Percentiles rank a stretch among this genome's conserved stretches.
These are phyloP conservation scores for Podospora pseudocomata DNA, from an alignment of 495 filamentous ascomycete genomes.

Conservation along the genomic window DNA sequence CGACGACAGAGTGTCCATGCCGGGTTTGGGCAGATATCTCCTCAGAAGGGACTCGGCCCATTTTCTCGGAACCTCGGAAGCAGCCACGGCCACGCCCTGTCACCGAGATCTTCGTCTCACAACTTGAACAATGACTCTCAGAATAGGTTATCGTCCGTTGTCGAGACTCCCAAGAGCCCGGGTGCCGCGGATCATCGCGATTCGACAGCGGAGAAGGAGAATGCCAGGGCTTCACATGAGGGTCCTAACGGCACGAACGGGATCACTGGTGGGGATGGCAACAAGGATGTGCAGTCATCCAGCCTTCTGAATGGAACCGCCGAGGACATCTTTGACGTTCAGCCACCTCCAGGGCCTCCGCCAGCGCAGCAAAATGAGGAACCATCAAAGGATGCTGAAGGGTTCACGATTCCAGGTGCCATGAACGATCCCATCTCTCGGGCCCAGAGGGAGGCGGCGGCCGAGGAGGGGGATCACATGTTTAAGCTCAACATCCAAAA, in stretches of 20 bases:
- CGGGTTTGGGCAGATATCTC: slow-evolving; percentile 46
- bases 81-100: slow-evolving; percentile 47
- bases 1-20: slow-evolving; percentile 57
- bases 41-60: slow-evolving; percentile 44
- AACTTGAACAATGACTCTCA: slow-evolving; percentile 49
- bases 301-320: slow-evolving; percentile 39
- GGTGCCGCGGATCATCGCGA: slow-evolving; percentile 25
- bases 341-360: slow-evolving; percentile 45
- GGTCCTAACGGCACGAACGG: slow-evolving; percentile 49
- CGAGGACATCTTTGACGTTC: slow-evolving; percentile 43
- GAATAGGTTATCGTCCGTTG: slow-evolving; percentile 49
- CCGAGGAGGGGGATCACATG: slow-evolving; percentile 61
- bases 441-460: slow-evolving; percentile 73
- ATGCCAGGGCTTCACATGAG: slow-evolving; percentile 39
- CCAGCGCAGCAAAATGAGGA: slow-evolving; percentile 41
- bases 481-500: slow-evolving; percentile 92
- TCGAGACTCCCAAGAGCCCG: slow-evolving; percentile 40
- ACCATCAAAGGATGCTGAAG: slow-evolving; percentile 54
- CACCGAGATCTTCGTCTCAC: slow-evolving; percentile 51
- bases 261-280: slow-evolving; percentile 25
- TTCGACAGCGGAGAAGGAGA: slow-evolving; percentile 28
- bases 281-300: slow-evolving; percentile 31
- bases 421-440: slow-evolving; percentile 76
- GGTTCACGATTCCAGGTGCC: slow-evolving; percentile 65
- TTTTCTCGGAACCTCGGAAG: slow-evolving; percentile 53